Base-by-base conservation (phyloP, 306 rosid species). In the Gleditsia sinensis region DNA sequence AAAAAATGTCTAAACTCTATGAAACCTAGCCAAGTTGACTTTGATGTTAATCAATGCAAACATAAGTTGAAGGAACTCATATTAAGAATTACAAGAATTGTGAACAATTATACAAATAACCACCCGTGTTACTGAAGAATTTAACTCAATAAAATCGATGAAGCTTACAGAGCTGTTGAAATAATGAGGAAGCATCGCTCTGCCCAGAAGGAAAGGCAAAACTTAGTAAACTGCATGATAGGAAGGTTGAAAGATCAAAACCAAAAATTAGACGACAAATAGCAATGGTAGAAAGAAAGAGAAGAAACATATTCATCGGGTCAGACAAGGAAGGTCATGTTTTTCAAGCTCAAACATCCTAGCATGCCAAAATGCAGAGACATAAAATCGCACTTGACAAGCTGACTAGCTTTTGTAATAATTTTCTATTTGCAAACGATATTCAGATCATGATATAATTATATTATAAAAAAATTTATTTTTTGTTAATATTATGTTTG, bases 11-110 rank as follows among this genome's bases (percentile, higher is more conserved):
- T n/a, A n/a, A n/a, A n/a, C n/a, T n/a, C n/a, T n/a, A n/a, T 71
- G 79, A 67, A 53, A 67, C 76, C 74, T 75, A 72, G 7, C 67
- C 25, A 50, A 24, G 11, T 24, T 72, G 62, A 20, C 6, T 43
- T 59, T 23, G 67, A 65, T 28, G 60, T 9, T 32, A 56, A 76
- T 53, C 55, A 67, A 76, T 3, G 72, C 9, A 72, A 62, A 74
- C 55, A 71, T 8, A 53, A 54, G 36, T 36, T 13, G 1, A 53
- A 53, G 12, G 16, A 70, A 54, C 30, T 37, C 50, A 40, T 50
- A 16, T 51, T 12, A 53, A 33, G 36, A 49, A n/a, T 3, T 32
- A 28, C 12, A 33, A 8, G 6, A 51, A 68, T 12, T 21, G 7
- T 24, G 25, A 6, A 32, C 27, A 49, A 50, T 24, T 10, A 50